Base-by-base conservation (phyloP, 2,329 filamentous ascomycete genomes). In the Cyphellophora attinorum region DNA sequence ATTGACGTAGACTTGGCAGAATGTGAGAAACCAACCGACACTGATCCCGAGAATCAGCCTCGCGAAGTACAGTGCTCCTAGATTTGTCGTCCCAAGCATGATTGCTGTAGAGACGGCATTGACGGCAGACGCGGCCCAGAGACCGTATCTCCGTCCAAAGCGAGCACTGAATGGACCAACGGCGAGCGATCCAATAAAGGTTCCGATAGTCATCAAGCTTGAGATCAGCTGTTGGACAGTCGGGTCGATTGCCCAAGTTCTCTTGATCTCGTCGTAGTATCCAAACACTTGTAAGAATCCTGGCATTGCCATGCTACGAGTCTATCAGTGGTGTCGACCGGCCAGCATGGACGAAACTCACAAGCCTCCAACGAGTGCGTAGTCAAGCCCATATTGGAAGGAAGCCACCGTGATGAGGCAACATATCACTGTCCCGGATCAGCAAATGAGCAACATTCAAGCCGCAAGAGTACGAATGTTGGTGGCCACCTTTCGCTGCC, bases 351-450 rank as follows among this genome's bases (percentile, higher is more conserved):
- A 33, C 17, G 65, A 65, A 43, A 68, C 60, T 3, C 21, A 25
- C 21, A 68, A 49, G 2, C 59, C 62, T 6, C 60, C 61, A 0
- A 71, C 55, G 5, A 61, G 60, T 3, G 62, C 59, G 8, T 58
- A 63, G 47, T 71, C 66, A 5, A 71, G 59, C 2, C 65, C 66
- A 48, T 71, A 72, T 44, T 72, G 66, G 58, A 70, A 66, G 40
- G 65, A 69, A 4, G 65, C 64, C 18, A 65, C 54, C 4, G 65
- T 60, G 5, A 69, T 62, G 11, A 60, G 52, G 30, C 56, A 60
- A 47, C 65, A 68, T 39, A 68, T 62, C 6, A 57, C n/a, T n/a
- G n/a, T n/a, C n/a, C n/a, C n/a, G n/a, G n/a, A n/a, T n/a, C n/a
- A n/a, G n/a, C n/a, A n/a, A n/a, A n/a, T n/a, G n/a, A n/a, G n/a